Evolutionary conservation across 371 early-diverging fungal genomes (phyloP).

Genomic region (Mortierella sp.): DNA sequence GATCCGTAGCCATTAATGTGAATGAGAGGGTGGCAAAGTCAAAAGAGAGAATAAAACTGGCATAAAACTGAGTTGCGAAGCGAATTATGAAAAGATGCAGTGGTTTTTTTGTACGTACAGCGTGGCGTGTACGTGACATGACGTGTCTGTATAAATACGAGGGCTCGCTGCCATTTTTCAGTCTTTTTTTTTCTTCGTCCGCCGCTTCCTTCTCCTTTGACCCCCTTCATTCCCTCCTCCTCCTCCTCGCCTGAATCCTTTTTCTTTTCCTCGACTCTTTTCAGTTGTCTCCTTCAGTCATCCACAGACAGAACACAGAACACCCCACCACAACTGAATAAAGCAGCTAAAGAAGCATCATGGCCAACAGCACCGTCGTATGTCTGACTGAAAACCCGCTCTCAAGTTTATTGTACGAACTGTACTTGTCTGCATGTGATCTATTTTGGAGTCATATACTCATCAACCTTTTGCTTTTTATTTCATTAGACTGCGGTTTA

Average conservation of each 20-base stretch:
- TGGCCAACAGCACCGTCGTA: constrained; percentile 58
- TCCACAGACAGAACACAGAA: constrained; percentile 1
- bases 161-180: not conserved
- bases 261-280: not conserved
- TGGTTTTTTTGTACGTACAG: too few relatives aligned
- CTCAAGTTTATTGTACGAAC: not conserved
- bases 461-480: not conserved
- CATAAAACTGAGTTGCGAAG: not conserved
- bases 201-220: not conserved
- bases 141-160: constrained; percentile 34
- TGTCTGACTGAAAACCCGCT: too few relatives aligned
- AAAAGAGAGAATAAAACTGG: not conserved
- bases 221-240: not conserved
- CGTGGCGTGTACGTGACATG: constrained; percentile 24
- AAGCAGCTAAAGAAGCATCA: constrained; percentile 2
- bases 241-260: not conserved
- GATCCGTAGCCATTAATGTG: not conserved
- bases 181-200: not conserved
- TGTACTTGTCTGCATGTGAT: not conserved
- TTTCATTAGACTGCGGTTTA: constrained; percentile 79
- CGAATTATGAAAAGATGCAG: too few relatives aligned
- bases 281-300: not conserved
- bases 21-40: not conserved
- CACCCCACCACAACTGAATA: constrained; percentile 6
- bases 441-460: not conserved